phyloP scores from a whole-genome alignment of 2,329 filamentous ascomycete genomes.

The Sphaerulina vaccinii region DNA sequence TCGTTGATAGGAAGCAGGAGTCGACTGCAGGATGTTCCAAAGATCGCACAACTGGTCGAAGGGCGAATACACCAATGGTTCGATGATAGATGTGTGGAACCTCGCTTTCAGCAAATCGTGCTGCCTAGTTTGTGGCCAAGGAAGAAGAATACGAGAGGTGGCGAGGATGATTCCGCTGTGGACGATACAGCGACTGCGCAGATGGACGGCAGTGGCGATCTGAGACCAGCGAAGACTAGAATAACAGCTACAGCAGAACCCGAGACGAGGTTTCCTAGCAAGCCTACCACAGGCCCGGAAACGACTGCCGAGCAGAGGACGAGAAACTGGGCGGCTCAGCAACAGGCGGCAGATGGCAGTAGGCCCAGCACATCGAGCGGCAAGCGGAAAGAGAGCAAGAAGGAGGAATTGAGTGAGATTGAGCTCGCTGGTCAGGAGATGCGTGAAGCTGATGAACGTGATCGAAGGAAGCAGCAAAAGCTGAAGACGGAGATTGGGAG shows the following conservation, averaged over 20 bases:
- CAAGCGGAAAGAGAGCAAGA: slow-evolving; percentile 23
- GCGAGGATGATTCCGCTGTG: slow-evolving; percentile 56
- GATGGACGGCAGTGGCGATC: slow-evolving; percentile 19
- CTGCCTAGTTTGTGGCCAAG: slow-evolving; percentile 79
- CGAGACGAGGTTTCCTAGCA: slow-evolving; percentile 14
- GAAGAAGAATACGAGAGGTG: slow-evolving; percentile 77
- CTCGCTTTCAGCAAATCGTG: slow-evolving; percentile 81
- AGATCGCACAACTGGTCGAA: slow-evolving; percentile 82
- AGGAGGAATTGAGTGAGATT: slow-evolving; percentile 34
- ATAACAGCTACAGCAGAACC: slow-evolving; percentile 1
- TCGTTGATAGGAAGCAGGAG: slow-evolving; percentile 78
- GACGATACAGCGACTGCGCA: slow-evolving; percentile 34
- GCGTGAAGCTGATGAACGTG: slow-evolving; percentile 36
- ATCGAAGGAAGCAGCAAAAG: slow-evolving; percentile 26
- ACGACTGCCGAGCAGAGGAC: slow-evolving; percentile 38
- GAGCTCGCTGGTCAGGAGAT: slow-evolving; percentile 37
- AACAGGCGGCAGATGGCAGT: slow-evolving; percentile 17
- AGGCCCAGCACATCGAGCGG: slow-evolving; percentile 10
- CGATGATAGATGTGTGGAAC: slow-evolving; percentile 81
- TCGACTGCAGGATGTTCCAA: slow-evolving; percentile 79
- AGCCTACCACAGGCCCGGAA: slow-evolving; percentile 16
- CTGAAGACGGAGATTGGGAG: slow-evolving; percentile 13
- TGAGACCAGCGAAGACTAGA: slow-evolving; percentile 18
- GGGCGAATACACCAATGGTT: slow-evolving; percentile 80
- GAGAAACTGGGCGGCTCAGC: slow-evolving; percentile 36